Percentiles rank a stretch among this genome's conserved stretches.
Evolutionary conservation across 2,329 filamentous ascomycete species (phyloP).

Genomic region (Diaporthe ilicicola): DNA sequence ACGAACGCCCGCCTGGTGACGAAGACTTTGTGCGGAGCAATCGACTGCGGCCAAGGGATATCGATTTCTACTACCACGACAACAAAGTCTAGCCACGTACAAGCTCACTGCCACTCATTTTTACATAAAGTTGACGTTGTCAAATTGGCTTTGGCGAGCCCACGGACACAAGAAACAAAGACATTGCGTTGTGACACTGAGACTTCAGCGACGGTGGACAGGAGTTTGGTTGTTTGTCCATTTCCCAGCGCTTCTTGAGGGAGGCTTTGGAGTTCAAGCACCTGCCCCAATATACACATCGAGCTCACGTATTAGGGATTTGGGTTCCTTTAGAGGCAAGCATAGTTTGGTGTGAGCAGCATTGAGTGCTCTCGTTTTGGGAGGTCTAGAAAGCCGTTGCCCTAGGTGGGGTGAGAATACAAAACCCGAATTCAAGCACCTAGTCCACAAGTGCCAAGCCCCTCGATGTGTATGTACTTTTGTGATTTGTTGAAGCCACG

Average conservation of each 20-base stretch:
- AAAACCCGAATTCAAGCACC: background rate
- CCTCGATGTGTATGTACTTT: background rate
- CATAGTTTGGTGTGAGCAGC: constrained; percentile 7
- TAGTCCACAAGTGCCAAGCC: background rate
- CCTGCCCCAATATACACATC: background rate
- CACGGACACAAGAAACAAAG: background rate
- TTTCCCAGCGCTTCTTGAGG: background rate
- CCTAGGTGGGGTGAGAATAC: background rate
- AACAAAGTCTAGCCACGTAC: constrained; percentile 67
- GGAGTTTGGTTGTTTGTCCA: constrained; percentile 15
- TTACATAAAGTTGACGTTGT: background rate
- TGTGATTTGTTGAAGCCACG: background rate
- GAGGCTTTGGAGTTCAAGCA: background rate
- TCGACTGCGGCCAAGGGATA: constrained; percentile 81
- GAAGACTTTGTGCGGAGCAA: constrained; percentile 88
- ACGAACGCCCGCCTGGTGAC: constrained; percentile 90
- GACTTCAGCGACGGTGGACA: background rate
- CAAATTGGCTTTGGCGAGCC: constrained; percentile 18
- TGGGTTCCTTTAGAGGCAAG: background rate
- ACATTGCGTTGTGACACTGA: background rate
- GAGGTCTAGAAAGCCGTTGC: background rate
- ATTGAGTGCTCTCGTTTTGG: background rate
- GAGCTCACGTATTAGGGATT: background rate
- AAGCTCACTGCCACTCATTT: background rate
- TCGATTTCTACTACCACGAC: constrained; percentile 94